Evolutionary conservation across 2,329 filamentous ascomycete genomes (phyloP), one percentile per base, ranked within the genome.

Genomic region (Xylariaceae sp.): DNA sequence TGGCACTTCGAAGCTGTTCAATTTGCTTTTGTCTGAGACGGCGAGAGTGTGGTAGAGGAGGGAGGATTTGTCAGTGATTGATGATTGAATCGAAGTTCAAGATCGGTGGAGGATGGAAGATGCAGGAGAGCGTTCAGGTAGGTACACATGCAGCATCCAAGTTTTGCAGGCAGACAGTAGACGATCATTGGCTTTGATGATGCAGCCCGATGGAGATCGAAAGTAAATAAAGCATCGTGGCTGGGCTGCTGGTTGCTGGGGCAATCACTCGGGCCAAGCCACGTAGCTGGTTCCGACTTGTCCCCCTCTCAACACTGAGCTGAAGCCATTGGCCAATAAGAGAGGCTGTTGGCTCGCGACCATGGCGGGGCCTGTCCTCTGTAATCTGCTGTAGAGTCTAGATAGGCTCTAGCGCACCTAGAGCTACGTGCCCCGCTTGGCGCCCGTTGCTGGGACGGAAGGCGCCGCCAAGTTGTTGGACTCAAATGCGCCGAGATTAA

Each of bases 181-280:
- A 51, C 53, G 54, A n/a, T n/a, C n/a, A n/a, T n/a, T n/a, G n/a
- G n/a, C n/a, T n/a, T n/a, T n/a, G n/a, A 55, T 54, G 54, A 48
- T 44, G 52, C 49, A 45, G 40, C 33, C 36, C 43, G 47, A 51
- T 48, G 47, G 39, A 46, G 45, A 15, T 35, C 38, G 44, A 47
- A 56, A 59, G 59, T 61, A 62, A 63, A 64, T 61, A 64, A 62
- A 64, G 59, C 54, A 58, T 60, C 60, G 4, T 63, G 62, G 62
- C 62, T 64, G 60, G 60, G 57, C 33, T 7, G 22, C 4, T 43
- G 39, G 62, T 64, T 64, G 62, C 60, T 53, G 43, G 48, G 56
- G 58, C 36, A 54, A 64, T 62, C 44, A 44, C 35, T 38, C 52
- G 33, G 54, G 48, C 52, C 53, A 49, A 53, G 39, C 55, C 55